phyloP scores from a whole-genome alignment of 2,329 filamentous ascomycete species.

The Clarireedia monteithiana region DNA sequence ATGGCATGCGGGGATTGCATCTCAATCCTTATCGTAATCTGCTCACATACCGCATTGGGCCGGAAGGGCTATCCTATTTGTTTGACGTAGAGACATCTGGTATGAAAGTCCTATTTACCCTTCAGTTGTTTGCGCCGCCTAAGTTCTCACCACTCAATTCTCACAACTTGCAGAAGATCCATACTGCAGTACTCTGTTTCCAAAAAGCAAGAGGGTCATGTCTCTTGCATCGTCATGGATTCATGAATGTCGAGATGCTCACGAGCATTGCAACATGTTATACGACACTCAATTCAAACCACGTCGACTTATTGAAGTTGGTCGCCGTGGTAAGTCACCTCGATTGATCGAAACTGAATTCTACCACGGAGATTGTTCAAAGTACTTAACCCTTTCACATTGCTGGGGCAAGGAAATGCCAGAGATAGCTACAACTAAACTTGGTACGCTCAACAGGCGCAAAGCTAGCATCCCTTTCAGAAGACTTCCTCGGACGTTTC shows the following conservation, averaged over 20 bases:
- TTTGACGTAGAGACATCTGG: constrained; percentile 13
- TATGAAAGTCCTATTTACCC: background rate
- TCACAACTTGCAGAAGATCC: constrained; percentile 6
- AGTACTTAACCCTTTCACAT: constrained; percentile 10
- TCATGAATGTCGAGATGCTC: constrained; percentile 5
- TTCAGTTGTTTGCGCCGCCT: background rate
- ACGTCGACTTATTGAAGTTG: constrained; percentile 13
- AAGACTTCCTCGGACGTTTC: constrained; percentile 1
- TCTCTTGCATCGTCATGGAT: constrained; percentile 12
- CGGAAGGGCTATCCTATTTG: background rate
- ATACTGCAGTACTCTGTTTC: constrained; percentile 6
- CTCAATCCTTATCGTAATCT: background rate
- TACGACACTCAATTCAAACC: constrained; percentile 13
- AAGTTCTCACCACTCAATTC: background rate
- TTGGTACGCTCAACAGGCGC: constrained; percentile 1
- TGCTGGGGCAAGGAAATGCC: constrained; percentile 10
- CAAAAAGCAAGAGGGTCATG: constrained; percentile 1
- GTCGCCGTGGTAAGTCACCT: constrained; percentile 1
- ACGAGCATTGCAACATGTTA: constrained; percentile 8
- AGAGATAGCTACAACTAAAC: constrained; percentile 7
- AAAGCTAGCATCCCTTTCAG: constrained; percentile 4
- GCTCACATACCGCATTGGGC: constrained; percentile 9
- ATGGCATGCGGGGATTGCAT: background rate
- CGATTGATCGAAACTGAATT: constrained; percentile 3
- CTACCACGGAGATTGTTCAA: background rate